Evolutionary conservation across 2,329 filamentous ascomycete species (phyloP), one percentile per base, ranked within the genome.

Genomic region (Aspergillus pseudoviridinutans): DNA sequence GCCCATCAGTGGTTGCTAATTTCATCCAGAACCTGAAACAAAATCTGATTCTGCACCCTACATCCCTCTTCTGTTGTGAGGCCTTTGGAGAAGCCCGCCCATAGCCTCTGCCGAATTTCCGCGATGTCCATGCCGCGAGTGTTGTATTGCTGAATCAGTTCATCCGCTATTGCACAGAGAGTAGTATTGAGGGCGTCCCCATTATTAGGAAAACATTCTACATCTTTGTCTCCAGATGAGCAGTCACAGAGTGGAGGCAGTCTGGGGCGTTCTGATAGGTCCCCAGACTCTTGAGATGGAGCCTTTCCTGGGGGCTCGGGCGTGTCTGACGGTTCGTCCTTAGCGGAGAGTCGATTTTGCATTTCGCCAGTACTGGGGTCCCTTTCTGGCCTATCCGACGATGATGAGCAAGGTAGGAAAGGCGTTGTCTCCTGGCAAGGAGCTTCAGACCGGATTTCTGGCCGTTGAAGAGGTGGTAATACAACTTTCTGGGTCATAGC

Each of bases 21-120:
- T 46, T 76, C 73, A 59, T 75, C 70, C 62, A 76, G 56, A 20
- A 76, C 66, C 59, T 74, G 62, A 28, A 78, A 76, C 24, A 80
- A 68, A 14, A 80, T 67, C n/a, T 74, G 72, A 54, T 72, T 75
- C 49, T 74, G 70, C 6, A 77, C 72, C 50, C 72, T 69, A 57
- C 72, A 76, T 24, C 69, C 74, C 55, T 70, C 64, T 8, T 68
- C 68, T 1, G 61, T 58, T 51, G 62, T 60, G 9, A 58, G 51
- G 10, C 66, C 65, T 25, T 66, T 68, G 42, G 66, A 64, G 51
- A 75, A 75, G 0, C 72, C 74, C n/a, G 65, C 60, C 57, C 68
- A 70, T 14, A 76, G 68, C 56, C 65, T 71, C 49, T 62, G 60
- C 41, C 66, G 68, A 42, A 77, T 76, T 38, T 74, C 68, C 9